Evolutionary conservation across 1,284 basidiomycete species (phyloP).

Genomic region (Rhodofomes roseus): DNA sequence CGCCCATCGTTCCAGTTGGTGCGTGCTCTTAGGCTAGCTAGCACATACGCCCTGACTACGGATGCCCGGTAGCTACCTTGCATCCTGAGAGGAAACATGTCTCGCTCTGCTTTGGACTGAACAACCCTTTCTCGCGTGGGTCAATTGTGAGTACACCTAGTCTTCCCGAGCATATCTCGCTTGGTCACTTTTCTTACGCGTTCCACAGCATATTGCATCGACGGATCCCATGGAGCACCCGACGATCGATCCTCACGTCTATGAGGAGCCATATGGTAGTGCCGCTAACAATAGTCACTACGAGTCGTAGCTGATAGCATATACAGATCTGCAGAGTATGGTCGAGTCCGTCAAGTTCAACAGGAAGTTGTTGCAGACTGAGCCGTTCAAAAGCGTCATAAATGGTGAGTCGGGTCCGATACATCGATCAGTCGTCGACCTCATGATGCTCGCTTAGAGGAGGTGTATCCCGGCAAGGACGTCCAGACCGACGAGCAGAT

Average conservation of each 20-base stretch:
- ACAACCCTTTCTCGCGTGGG: slow-evolving; percentile 34
- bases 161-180: too few relatives aligned
- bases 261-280: slow-evolving; percentile 44
- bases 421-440: background rate
- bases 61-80: background rate
- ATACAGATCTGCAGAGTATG: slow-evolving; percentile 36
- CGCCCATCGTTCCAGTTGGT: slow-evolving; percentile 5
- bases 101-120: slow-evolving; percentile 25
- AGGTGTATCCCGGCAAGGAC: slow-evolving; percentile 36
- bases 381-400: slow-evolving; percentile 39
- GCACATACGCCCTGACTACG: background rate
- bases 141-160: slow-evolving; percentile 28
- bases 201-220: slow-evolving; percentile 33
- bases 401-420: slow-evolving; percentile 8
- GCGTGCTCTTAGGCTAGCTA: background rate
- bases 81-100: too few relatives aligned
- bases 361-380: slow-evolving; percentile 36
- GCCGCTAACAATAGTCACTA: slow-evolving; percentile 10
- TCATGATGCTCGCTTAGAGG: slow-evolving; percentile 15
- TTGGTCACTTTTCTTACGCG: background rate
- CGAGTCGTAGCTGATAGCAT: background rate
- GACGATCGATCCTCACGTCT: slow-evolving; percentile 45
- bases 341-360: slow-evolving; percentile 49
- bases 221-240: slow-evolving; percentile 38
- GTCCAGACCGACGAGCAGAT: slow-evolving; percentile 21